Base-by-base conservation (phyloP, 202 grass and related monocot species). In the Eragrostis tef region DNA sequence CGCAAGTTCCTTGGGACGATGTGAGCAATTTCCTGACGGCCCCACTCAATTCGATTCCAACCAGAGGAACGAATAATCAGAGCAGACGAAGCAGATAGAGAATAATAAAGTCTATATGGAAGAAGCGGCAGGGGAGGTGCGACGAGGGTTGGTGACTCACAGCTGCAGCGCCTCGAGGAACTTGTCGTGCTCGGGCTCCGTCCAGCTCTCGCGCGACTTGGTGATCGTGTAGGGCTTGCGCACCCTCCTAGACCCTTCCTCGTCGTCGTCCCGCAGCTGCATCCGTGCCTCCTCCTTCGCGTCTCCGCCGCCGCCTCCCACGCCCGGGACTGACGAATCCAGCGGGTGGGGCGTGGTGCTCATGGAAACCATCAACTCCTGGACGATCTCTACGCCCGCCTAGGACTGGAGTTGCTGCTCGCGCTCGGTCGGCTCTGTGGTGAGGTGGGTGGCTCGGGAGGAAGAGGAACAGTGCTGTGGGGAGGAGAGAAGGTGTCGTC, bases 81-180 rank as follows among this genome's bases (percentile, higher is more conserved):
- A 29, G 17, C 16, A 22, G 5, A 13, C 3, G 22, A 60, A 60
- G 57, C 57, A 60, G 4, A 13, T 13, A 26, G 52, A 6, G 0
- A 31, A 31, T 31, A 31, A 31, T 31, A 31, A 31, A 31, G 29
- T 31, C 0, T 20, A 6, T 17, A 15, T 6, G 7, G 51, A 54
- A 20, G 19, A 6, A 20, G 1, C 16, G 17, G 16, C 0, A 19
- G 4, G 5, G 6, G 50, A 53, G 17, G 2, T 2, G 71, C 10
- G 19, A 70, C 1, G 4, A 20, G 64, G 7, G 41, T 14, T 24
- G 2, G 15, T 34, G 16, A 59, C 86, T 77, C 12, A 97, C 91
- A 97, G 82, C 58, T 90, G 89, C n/a, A 94, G 91, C 27, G 94
- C 94, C 73, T 97, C 89, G 83, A 97, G 86, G 78, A 97, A 97